These are phyloP conservation scores for Fomitopsis schrenkii DNA, from an alignment of 1,284 basidiomycete genomes.

Conservation along the genomic window DNA sequence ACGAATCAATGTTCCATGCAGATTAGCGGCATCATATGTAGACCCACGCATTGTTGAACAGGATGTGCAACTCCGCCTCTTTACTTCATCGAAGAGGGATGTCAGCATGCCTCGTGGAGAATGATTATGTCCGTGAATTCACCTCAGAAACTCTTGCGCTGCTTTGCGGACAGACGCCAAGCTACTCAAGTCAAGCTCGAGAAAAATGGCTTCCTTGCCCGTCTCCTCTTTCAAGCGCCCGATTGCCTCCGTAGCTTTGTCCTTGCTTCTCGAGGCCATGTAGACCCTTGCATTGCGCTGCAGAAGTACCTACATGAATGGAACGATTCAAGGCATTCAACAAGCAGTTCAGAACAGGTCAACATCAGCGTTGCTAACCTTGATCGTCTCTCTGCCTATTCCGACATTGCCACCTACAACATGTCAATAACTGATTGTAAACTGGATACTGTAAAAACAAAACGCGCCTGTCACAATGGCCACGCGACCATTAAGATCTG, in stretches of 20 bases:
- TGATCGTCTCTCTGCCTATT: slow-evolving; percentile 20
- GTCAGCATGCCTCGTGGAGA: neutral
- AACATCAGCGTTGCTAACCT: slow-evolving; percentile 6
- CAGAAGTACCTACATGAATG: slow-evolving; percentile 30
- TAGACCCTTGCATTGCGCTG: slow-evolving; percentile 51
- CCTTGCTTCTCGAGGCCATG: slow-evolving; percentile 40
- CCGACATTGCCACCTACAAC: slow-evolving; percentile 15
- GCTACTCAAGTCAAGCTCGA: slow-evolving; percentile 48
- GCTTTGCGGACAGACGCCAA: slow-evolving; percentile 38
- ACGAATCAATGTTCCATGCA: too few relatives aligned
- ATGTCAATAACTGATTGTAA: too few relatives aligned
- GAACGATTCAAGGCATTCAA: neutral
- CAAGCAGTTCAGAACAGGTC: neutral
- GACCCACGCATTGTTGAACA: slow-evolving; percentile 48
- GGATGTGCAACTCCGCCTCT: slow-evolving; percentile 41
- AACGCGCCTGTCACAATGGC: slow-evolving; percentile 35
- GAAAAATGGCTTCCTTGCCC: slow-evolving; percentile 36
- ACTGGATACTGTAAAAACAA: neutral
- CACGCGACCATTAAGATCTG: slow-evolving; percentile 45
- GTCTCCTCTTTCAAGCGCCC: slow-evolving; percentile 31
- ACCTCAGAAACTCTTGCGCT: slow-evolving; percentile 34
- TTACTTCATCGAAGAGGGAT: slow-evolving; percentile 25
- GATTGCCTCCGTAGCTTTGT: slow-evolving; percentile 42
- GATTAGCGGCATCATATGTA: slow-evolving; percentile 28
- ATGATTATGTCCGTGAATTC: too few relatives aligned